phyloP scores from a whole-genome alignment of 2,329 filamentous ascomycete species.

The Fusarium coffeatum region DNA sequence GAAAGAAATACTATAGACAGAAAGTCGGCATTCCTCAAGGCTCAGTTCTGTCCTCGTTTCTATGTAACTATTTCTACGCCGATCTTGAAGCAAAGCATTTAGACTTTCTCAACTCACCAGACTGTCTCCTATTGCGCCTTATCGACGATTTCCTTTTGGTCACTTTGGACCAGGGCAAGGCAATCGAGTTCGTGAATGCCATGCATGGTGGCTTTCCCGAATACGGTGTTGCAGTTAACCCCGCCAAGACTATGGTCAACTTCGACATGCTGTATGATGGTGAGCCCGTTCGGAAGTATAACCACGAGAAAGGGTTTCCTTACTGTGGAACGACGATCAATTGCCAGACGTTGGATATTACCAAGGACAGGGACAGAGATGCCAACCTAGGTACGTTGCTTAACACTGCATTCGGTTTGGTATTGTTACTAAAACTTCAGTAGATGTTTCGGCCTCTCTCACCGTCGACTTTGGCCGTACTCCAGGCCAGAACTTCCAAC shows the following conservation, averaged over 20 bases:
- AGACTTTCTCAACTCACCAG: slow-evolving; percentile 67
- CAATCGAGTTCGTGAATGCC: slow-evolving; percentile 75
- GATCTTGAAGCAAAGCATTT: slow-evolving; percentile 80
- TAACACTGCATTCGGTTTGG: neutral
- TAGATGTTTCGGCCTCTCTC: slow-evolving; percentile 72
- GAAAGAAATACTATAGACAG: slow-evolving; percentile 89
- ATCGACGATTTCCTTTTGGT: slow-evolving; percentile 96
- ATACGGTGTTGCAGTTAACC: slow-evolving; percentile 84
- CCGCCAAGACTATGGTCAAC: slow-evolving; percentile 84
- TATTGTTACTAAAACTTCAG: neutral
- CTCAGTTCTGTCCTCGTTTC: slow-evolving; percentile 83
- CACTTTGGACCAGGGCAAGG: slow-evolving; percentile 75
- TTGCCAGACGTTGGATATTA: slow-evolving; percentile 78
- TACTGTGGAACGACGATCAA: slow-evolving; percentile 89
- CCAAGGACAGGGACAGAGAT: slow-evolving; percentile 71
- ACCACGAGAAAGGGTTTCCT: slow-evolving; percentile 69
- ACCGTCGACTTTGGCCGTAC: slow-evolving; percentile 80
- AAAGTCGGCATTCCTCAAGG: slow-evolving; percentile 92
- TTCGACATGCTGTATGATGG: slow-evolving; percentile 75
- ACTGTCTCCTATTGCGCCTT: slow-evolving; percentile 80
- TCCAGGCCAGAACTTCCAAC: slow-evolving; percentile 82
- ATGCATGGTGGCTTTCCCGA: slow-evolving; percentile 84
- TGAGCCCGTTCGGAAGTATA: slow-evolving; percentile 61
- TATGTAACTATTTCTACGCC: slow-evolving; percentile 97
- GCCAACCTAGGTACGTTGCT: slow-evolving; percentile 61